Evolutionary conservation across 2,329 filamentous ascomycete genomes (phyloP).

Genomic region (Beauveria sp.): DNA sequence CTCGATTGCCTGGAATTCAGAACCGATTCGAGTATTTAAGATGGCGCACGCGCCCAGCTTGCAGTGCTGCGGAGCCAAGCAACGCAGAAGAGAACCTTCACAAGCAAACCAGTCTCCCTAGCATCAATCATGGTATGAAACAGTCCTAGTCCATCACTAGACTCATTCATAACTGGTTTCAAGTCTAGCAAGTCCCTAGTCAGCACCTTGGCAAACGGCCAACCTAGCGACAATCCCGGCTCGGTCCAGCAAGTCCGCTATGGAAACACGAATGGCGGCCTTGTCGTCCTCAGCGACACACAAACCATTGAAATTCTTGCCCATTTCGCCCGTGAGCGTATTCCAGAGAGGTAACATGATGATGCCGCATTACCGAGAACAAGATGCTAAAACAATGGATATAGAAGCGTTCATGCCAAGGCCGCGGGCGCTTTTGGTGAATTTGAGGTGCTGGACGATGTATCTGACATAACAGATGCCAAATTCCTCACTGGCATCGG

Average conservation of each 20-base stretch:
- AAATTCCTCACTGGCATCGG: constrained; percentile 41
- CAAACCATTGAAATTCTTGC: constrained; percentile 48
- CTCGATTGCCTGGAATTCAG: background rate
- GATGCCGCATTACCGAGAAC: background rate
- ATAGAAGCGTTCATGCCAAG: constrained; percentile 18
- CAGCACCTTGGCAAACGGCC: constrained; percentile 10
- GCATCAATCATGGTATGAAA: background rate
- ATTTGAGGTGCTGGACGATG: constrained; percentile 48
- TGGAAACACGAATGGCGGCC: constrained; percentile 24
- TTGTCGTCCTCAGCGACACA: constrained; percentile 41
- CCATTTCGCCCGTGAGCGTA: constrained; percentile 51
- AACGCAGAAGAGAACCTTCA: no score
- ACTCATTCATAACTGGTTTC: background rate
- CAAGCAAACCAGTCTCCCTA: background rate
- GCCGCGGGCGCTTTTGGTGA: constrained; percentile 37
- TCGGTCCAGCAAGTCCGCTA: constrained; percentile 18
- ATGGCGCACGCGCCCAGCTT: background rate
- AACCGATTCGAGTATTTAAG: background rate
- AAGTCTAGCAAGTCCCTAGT: background rate
- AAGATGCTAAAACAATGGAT: background rate
- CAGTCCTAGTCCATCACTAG: background rate
- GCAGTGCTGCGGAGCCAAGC: background rate
- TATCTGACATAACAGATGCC: constrained; percentile 44
- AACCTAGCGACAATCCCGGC: constrained; percentile 15
- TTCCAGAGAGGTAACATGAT: constrained; percentile 39